Evolutionary conservation across 78 protist genomes (phyloP), one percentile per base, ranked within the genome.

Genomic region (Cavenderia fasciculata): DNA sequence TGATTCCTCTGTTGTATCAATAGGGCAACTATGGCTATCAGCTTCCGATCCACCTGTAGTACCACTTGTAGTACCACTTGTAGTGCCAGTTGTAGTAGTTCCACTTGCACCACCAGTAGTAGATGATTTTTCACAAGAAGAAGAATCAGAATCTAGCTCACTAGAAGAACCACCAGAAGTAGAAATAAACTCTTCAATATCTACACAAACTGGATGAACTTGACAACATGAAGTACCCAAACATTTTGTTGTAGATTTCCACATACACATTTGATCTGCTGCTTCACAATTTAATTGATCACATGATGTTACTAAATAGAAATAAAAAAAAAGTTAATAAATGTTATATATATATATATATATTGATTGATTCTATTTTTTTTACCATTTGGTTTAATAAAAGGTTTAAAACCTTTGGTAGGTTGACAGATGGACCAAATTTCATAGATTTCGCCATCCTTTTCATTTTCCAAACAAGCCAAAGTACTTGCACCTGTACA

Each of bases 371-470:
- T 14, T 14, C 11, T 46, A 14, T 46, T 14, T 31, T 41, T 25
- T 25, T 23, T 65, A 70, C 57, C 38, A 38, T 52, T 72, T 21
- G 79, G 34, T 33, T 33, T 34, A 11, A 10, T 6, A 72, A 38
- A 72, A 27, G 19, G 19, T 23, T 38, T 72, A 23, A 72, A 72
- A 0, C 57, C 57, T 2, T 33, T 72, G 33, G 33, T 8, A n/a
- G 79, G 79, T 52, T 72, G 49, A 38, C 79, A 72, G 36, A 41
- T 27, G 36, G 54, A 36, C 79, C 79, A 72, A 8, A 72, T 23
- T 38, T 72, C 79, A 38, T 72, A 72, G 2, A 72, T 72, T 36
- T 72, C 46, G 36, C 36, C 31, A 29, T 62, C 36, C 12, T 8
- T 51, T 19, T 31, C 65, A 11, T 72, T 27, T 0, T 40, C 38